These are phyloP conservation scores for Flammula alnicola DNA, from an alignment of 1,284 basidiomycete species.

Conservation along the genomic window DNA sequence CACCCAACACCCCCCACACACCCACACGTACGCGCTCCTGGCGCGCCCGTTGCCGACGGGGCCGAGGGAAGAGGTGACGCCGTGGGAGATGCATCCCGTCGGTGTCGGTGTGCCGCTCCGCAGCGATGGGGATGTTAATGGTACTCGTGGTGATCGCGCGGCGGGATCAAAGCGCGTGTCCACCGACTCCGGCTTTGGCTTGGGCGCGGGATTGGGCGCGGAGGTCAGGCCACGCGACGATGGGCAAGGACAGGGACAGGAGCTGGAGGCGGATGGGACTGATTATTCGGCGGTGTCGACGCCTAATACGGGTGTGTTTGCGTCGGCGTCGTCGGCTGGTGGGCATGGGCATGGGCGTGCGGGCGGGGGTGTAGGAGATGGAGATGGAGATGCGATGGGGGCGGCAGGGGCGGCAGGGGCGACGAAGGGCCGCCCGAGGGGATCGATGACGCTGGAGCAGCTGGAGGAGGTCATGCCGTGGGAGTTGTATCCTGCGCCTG, in stretches of 20 bases:
- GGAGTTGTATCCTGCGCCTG: slow-evolving; percentile 41
- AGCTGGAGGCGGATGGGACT: background rate
- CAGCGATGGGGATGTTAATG: no score
- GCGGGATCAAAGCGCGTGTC: background rate
- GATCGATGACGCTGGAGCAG: slow-evolving; percentile 30
- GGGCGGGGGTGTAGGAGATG: no score
- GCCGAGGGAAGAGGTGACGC: slow-evolving; percentile 25
- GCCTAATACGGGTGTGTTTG: background rate
- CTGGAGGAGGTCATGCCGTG: slow-evolving; percentile 39
- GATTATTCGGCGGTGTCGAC: background rate
- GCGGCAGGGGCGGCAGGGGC: background rate
- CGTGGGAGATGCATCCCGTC: slow-evolving; percentile 31
- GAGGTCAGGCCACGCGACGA: background rate
- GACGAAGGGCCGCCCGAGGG: slow-evolving; percentile 1
- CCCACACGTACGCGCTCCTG: background rate
- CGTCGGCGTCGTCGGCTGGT: slow-evolving; percentile 1
- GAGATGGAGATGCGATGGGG: no score
- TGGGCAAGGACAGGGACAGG: background rate
- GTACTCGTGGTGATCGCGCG: no score
- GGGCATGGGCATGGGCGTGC: background rate
- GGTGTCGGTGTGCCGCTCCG: background rate
- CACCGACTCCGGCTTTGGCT: no score
- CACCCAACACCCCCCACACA: slow-evolving; percentile 4
- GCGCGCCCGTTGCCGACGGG: slow-evolving; percentile 11
- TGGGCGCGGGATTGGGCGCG: background rate